Base-by-base conservation (phyloP, 1,139 yeast species). In the Oligophagozyma castellii region DNA sequence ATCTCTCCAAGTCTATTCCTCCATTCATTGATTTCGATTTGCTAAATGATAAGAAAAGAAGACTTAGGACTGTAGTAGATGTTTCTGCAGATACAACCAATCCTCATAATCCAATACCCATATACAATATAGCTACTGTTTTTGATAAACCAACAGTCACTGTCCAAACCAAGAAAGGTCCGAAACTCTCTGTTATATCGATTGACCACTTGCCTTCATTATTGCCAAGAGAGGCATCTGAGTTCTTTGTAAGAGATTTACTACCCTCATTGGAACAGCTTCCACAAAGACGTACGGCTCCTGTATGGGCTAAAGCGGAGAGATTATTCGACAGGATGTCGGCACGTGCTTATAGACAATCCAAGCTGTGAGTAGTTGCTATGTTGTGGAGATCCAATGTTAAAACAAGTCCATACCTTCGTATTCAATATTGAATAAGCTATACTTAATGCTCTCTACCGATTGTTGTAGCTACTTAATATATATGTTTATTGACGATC, bases 41-140 rank as follows among this genome's bases (percentile, higher is more conserved):
- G 36, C 68, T 89, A 54, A 78, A 79, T 59, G 59, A 56, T 33
- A 51, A 56, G 19, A 44, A 53, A 30, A 80, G 98, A 70, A 75
- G 68, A 43, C 70, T 89, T 52, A 75, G 89, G 55, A 81, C 92
- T 13, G 83, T 92, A 40, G 95, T 89, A 30, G 98, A 89, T 56
- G 98, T 89, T 34, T 81, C 95, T 34, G 98, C 98, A 35, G 98
- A 92, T 59, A 89, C 96, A 29, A 89, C 98, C 33, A 92, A 89
- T 58, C 96, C 96, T 36, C 92, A 84, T 64, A 89, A 89, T 61
- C 98, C 98, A 36, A 71, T 89, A 38, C 98, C 98, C 39, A 89
- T 89, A 33, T 92, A 89, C 58, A 65, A 71, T 19, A 65, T 81
- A 42, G 93, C 94, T 33, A 89, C 98, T 19, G 86, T 78, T 10